These are phyloP conservation scores for Scytalidium lignicola DNA, from an alignment of 2,329 filamentous ascomycete genomes.

Conservation along the genomic window DNA sequence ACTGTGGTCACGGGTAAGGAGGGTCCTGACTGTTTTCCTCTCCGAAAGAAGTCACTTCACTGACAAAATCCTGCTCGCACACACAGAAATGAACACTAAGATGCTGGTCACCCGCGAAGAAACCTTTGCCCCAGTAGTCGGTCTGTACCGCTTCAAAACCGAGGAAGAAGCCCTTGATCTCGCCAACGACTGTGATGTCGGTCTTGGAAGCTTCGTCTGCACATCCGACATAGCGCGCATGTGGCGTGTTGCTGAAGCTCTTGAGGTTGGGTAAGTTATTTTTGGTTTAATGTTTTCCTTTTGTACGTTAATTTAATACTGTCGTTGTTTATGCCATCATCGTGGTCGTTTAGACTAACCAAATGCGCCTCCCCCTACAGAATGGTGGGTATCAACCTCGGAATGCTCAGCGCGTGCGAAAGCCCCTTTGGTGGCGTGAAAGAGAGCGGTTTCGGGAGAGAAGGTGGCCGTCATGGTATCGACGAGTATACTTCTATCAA, in stretches of 20 bases:
- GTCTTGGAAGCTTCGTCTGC: constrained; percentile 47
- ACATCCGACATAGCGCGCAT: constrained; percentile 39
- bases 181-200: constrained; percentile 54
- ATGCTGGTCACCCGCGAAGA: constrained; percentile 15
- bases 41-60: too few relatives aligned
- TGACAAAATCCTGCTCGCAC: not conserved
- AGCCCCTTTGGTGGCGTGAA: constrained; percentile 72
- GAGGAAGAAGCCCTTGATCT: constrained; percentile 49
- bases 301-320: too few relatives aligned
- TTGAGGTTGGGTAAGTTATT: constrained; percentile 39
- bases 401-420: constrained; percentile 26
- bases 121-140: constrained; percentile 55
- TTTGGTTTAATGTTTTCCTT: too few relatives aligned
- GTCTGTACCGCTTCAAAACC: constrained; percentile 51
- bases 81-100: constrained; percentile 9
- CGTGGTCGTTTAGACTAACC: too few relatives aligned
- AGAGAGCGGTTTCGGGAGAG: constrained; percentile 73
- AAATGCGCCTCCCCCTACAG: not conserved
- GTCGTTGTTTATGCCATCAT: too few relatives aligned
- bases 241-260: constrained; percentile 34
- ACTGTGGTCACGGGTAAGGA: constrained; percentile 11
- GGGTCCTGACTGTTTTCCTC: too few relatives aligned
- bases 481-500: constrained; percentile 73
- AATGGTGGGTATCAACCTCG: constrained; percentile 18
- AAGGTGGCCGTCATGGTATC: constrained; percentile 73